Percentiles rank a stretch among this genome's conserved stretches.
Conservation (phyloP, 2,329 filamentous ascomycete genomes). For the Fusarium nematophilum region DNA sequence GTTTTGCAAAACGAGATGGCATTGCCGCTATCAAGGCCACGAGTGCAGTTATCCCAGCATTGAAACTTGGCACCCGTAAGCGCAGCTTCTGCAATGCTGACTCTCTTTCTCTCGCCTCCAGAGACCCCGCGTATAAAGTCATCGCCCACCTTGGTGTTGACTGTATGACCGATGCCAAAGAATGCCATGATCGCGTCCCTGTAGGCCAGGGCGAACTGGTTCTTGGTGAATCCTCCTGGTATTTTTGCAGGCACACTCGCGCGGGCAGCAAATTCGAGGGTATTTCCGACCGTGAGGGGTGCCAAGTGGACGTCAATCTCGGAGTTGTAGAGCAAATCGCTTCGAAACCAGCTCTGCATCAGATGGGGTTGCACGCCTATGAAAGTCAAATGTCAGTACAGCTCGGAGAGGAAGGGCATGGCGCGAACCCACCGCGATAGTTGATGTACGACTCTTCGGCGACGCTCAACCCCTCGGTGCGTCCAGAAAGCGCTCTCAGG, state of each 20-base stretch:
- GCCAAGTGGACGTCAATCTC: constrained; percentile 74
- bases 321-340: constrained; percentile 72
- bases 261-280: constrained; percentile 71
- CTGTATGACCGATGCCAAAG: constrained; percentile 75
- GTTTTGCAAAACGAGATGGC: constrained; percentile 44
- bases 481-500: constrained; percentile 82
- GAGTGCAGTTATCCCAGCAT: constrained; percentile 49
- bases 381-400: no score
- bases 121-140: constrained; percentile 71
- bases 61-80: constrained; percentile 47
- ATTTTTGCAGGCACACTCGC: no score
- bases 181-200: constrained; percentile 69
- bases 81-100: constrained; percentile 78
- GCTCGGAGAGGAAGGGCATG: no score
- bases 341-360: constrained; percentile 59
- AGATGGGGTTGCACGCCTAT: no score
- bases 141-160: constrained; percentile 77
- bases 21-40: constrained; percentile 45
- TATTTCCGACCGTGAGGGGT: constrained; percentile 74
- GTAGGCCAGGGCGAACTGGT: no score
- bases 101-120: constrained; percentile 80
- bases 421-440: no score
- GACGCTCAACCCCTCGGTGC: constrained; percentile 79
- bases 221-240: no score
- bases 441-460: constrained; percentile 77